Evolutionary conservation across 345 rosid genomes (phyloP).

Genomic region (Eucalyptus curtisii): DNA sequence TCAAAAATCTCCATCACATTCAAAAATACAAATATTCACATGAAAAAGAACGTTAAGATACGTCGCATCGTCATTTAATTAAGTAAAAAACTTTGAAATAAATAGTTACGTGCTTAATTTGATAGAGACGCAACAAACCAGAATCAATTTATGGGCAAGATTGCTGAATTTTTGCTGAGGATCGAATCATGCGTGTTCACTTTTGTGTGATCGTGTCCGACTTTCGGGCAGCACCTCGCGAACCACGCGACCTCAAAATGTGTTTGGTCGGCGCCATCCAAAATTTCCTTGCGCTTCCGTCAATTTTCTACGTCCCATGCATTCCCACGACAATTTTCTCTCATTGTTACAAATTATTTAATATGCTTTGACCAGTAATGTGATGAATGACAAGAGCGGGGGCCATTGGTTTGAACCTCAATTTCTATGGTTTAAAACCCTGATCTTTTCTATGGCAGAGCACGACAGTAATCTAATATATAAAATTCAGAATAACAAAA

Average conservation of each 20-base stretch:
- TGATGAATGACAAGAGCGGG: background rate
- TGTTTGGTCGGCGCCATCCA: background rate
- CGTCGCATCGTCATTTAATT: background rate
- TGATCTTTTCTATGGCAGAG: background rate
- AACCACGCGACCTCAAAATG: background rate
- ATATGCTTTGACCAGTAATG: background rate
- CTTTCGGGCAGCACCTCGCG: background rate
- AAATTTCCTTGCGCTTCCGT: background rate
- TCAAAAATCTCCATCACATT: background rate
- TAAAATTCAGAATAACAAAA: too few species aligned
- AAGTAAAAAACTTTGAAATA: background rate
- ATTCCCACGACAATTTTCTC: background rate
- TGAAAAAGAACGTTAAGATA: background rate
- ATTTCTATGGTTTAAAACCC: background rate
- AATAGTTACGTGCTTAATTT: background rate
- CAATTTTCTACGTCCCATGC: background rate
- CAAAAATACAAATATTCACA: background rate
- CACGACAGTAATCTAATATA: background rate
- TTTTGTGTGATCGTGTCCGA: background rate
- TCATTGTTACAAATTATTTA: background rate
- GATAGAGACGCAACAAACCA: background rate
- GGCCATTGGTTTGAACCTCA: background rate
- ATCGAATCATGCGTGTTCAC: background rate
- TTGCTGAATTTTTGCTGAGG: background rate
- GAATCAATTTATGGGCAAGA: background rate